Evolutionary conservation across 164 flowering plant species (phyloP).

Genomic region (Echeveria elegans): DNA sequence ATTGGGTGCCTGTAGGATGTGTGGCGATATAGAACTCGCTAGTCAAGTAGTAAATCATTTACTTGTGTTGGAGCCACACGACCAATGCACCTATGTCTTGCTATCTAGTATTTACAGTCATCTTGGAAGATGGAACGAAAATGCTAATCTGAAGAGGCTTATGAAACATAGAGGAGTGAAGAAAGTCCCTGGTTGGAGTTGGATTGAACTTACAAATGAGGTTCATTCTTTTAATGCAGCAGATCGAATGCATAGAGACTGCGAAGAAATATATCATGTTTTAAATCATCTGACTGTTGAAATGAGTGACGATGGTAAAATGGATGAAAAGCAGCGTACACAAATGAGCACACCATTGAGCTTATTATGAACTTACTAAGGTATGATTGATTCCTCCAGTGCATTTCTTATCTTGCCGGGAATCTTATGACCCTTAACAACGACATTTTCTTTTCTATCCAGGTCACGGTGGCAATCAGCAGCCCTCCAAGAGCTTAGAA

Average conservation of each 20-base stretch:
- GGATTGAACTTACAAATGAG: conserved; percentile 60
- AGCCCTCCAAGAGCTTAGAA: no score
- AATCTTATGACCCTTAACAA: background rate
- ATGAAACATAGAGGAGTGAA: conserved; percentile 73
- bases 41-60: conserved; percentile 39
- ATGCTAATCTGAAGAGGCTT: conserved; percentile 50
- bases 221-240: conserved; percentile 71
- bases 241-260: conserved; percentile 47
- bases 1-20: conserved; percentile 65
- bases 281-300: conserved; percentile 36
- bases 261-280: conserved; percentile 33
- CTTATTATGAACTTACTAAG: background rate
- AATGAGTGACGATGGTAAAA: conserved; percentile 14
- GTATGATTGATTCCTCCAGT: background rate
- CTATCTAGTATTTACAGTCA: conserved; percentile 61
- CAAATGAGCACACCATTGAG: background rate
- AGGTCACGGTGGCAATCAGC: background rate
- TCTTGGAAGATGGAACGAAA: conserved; percentile 61
- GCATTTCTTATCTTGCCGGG: background rate
- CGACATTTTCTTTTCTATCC: background rate
- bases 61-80: conserved; percentile 57
- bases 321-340: background rate
- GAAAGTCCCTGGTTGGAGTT: conserved; percentile 91
- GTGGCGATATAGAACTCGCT: conserved; percentile 63
- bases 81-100: conserved; percentile 78